Percentiles rank a stretch among this genome's conserved stretches.
These are phyloP conservation scores for Orbilia brochopaga DNA, from an alignment of 2,329 filamentous ascomycete species.

Conservation along the genomic window DNA sequence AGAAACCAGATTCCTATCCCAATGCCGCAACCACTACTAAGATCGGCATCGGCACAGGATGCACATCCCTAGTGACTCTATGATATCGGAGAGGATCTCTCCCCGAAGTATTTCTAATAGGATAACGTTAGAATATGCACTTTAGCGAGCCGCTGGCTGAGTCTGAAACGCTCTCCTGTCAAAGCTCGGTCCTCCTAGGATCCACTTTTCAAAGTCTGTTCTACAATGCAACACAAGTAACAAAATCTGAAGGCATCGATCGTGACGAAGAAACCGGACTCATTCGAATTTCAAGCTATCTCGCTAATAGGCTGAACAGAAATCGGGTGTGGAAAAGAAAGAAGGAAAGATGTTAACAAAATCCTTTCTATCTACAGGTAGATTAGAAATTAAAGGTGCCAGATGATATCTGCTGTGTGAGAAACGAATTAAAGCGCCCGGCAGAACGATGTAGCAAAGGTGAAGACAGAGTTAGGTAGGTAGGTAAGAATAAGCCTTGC, in stretches of 20 bases:
- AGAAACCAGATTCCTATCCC: too few species aligned
- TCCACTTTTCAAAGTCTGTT: not conserved
- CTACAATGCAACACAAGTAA: not conserved
- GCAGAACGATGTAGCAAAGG: not conserved
- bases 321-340: not conserved
- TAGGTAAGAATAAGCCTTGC: not conserved
- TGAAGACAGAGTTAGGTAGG: not conserved
- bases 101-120: not conserved
- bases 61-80: too few species aligned
- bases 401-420: not conserved
- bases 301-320: not conserved
- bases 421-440: slow-evolving; percentile 1
- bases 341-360: not conserved
- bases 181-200: not conserved
- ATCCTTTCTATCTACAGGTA: not conserved
- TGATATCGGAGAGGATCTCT: not conserved
- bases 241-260: too few species aligned
- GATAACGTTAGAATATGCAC: not conserved
- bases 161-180: not conserved
- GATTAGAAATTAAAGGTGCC: not conserved
- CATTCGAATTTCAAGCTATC: not conserved
- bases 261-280: not conserved
- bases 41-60: too few species aligned
- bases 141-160: not conserved
- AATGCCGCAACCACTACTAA: too few species aligned